Evolutionary conservation across 352 stramenopile genomes (phyloP).

Genomic region (Phytophthora sojae): DNA sequence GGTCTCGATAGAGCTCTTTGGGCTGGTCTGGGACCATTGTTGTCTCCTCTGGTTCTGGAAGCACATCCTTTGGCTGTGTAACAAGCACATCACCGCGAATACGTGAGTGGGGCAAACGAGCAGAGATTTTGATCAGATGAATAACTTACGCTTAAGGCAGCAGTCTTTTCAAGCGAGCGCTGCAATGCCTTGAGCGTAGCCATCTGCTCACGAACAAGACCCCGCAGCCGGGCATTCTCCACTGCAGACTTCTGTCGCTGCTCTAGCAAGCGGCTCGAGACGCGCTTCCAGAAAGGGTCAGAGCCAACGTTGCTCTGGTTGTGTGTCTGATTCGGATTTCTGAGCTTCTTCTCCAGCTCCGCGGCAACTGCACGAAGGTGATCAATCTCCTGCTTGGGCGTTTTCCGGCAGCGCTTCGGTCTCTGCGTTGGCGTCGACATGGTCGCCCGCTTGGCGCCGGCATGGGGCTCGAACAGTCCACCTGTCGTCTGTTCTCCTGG

Average conservation of each 20-base stretch:
- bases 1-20: conserved; percentile 41
- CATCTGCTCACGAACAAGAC: conserved; percentile 48
- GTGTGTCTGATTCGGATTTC: conserved; percentile 36
- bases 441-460: conserved; percentile 10
- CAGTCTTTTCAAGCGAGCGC: conserved; percentile 31
- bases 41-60: conserved; percentile 10
- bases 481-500: not conserved
- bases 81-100: not conserved
- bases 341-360: conserved; percentile 52
- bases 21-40: conserved; percentile 3
- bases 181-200: conserved; percentile 36
- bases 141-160: conserved; percentile 10
- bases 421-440: conserved; percentile 1
- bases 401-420: conserved; percentile 43
- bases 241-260: conserved; percentile 45
- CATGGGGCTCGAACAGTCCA: not conserved
- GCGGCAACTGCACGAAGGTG: conserved; percentile 43
- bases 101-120: not conserved
- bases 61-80: conserved; percentile 32
- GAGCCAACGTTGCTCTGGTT: conserved; percentile 26
- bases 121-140: not conserved
- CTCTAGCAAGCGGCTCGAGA: conserved; percentile 47
- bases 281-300: conserved; percentile 53
- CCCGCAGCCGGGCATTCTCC: conserved; percentile 55
- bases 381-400: conserved; percentile 56